A percentile compares a stretch with the other conserved stretches of the same genome.
Conservation (phyloP, 495 filamentous ascomycete genomes). For the Massariosphaeria phaeospora region DNA sequence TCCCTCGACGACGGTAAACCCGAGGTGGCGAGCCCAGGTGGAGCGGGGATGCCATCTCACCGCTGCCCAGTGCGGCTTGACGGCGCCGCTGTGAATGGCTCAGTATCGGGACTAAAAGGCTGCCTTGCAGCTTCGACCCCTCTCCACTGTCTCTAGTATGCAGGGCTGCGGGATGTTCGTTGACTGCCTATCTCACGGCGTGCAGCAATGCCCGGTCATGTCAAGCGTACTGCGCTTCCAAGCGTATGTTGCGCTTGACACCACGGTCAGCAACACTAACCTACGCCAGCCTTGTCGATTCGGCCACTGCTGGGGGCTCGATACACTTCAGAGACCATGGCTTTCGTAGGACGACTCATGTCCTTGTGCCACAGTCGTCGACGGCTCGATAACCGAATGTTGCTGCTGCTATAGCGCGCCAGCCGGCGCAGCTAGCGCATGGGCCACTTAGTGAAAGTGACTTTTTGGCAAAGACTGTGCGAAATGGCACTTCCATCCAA, state of each 20-base stretch:
- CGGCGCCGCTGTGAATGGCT: constrained; percentile 12
- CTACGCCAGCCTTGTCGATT: not conserved
- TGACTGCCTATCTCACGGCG: not conserved
- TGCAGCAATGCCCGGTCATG: not conserved
- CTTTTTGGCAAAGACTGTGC: too few relatives aligned
- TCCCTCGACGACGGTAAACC: too few relatives aligned
- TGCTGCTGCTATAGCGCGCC: not conserved
- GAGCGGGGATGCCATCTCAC: constrained; percentile 13
- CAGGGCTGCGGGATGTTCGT: constrained; percentile 1
- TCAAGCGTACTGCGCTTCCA: not conserved
- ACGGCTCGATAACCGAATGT: not conserved
- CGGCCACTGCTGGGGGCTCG: too few relatives aligned
- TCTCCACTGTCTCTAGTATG: not conserved
- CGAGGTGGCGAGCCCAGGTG: too few relatives aligned
- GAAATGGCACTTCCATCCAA: too few relatives aligned
- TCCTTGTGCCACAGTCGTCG: not conserved
- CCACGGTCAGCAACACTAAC: not conserved
- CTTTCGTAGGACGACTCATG: too few relatives aligned
- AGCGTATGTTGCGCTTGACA: not conserved
- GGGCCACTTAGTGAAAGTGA: not conserved
- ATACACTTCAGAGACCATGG: too few relatives aligned
- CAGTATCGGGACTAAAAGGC: not conserved
- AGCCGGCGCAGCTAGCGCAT: not conserved
- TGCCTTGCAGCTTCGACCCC: constrained; percentile 9
- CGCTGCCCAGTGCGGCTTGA: constrained; percentile 7